These are phyloP conservation scores for Rhodotorula sp. DNA, from an alignment of 1,284 basidiomycete genomes.

Conservation along the genomic window DNA sequence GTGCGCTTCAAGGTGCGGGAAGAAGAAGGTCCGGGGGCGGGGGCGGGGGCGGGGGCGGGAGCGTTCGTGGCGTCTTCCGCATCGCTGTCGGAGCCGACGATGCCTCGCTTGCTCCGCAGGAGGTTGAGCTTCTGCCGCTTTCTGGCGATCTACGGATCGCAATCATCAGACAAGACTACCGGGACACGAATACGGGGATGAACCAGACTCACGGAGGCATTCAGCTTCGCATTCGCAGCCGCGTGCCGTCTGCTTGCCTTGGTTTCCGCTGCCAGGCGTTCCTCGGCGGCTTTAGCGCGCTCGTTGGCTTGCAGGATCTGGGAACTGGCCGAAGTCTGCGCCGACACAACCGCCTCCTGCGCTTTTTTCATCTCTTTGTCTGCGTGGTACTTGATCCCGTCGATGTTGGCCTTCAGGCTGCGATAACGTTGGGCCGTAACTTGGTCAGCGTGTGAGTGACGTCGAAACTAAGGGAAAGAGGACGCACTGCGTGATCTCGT, in stretches of 20 bases:
- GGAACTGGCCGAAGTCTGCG: background rate
- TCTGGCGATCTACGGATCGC: too few species aligned
- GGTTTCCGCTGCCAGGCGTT: background rate
- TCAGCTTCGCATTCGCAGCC: background rate
- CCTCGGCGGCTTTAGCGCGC: background rate
- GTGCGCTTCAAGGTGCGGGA: slow-evolving; percentile 2
- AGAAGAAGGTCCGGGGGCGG: background rate
- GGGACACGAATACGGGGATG: too few species aligned
- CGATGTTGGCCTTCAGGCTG: background rate
- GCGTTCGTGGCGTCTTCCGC: background rate
- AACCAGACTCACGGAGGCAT: too few species aligned
- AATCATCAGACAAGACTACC: too few species aligned
- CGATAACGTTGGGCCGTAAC: too few species aligned
- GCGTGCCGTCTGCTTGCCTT: background rate
- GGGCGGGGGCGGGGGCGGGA: background rate
- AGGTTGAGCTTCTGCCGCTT: background rate
- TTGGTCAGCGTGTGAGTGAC: background rate
- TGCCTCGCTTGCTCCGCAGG: slow-evolving; percentile 4
- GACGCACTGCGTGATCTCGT: slow-evolving; percentile 6
- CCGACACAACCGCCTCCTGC: background rate
- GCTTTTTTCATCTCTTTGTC: background rate
- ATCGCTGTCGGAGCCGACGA: slow-evolving; percentile 1
- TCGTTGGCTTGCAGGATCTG: background rate
- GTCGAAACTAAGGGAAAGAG: background rate
- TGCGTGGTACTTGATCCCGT: background rate